Conservation (phyloP, 139 green algal species). For the Auxenochlorella protothecoides region DNA sequence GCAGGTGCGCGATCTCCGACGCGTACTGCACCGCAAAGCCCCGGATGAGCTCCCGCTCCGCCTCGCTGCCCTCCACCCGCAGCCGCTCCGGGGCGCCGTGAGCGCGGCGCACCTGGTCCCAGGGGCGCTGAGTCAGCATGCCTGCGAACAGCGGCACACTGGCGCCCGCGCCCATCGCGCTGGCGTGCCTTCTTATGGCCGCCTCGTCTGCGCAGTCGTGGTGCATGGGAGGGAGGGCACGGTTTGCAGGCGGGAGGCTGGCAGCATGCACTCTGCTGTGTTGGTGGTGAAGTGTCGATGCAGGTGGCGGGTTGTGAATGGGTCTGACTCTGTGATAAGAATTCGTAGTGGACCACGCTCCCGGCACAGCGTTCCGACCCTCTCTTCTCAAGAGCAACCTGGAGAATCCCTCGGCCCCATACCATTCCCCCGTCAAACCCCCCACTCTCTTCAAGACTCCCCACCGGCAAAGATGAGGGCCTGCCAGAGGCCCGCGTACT, state of each 20-base stretch:
- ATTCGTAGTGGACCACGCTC: too few species aligned
- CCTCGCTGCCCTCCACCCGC: not conserved
- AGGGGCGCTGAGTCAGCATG: slow-evolving; percentile 80
- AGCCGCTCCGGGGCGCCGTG: not conserved
- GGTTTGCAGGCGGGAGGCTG: too few species aligned
- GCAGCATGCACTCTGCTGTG: too few species aligned
- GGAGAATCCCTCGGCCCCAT: too few species aligned
- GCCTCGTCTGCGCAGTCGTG: slow-evolving; percentile 34
- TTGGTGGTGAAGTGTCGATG: too few species aligned
- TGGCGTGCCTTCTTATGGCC: slow-evolving; percentile 50
- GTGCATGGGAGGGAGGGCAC: too few species aligned
- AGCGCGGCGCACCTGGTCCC: slow-evolving; percentile 51
- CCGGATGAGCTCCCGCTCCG: slow-evolving; percentile 39
- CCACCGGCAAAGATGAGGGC: slow-evolving; percentile 51
- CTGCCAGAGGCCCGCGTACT: slow-evolving; percentile 72
- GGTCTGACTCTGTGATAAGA: too few species aligned
- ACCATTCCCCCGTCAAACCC: too few species aligned
- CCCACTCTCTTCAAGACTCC: not conserved
- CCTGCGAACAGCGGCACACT: slow-evolving; percentile 67
- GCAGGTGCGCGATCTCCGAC: slow-evolving; percentile 61
- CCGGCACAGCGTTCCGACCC: too few species aligned
- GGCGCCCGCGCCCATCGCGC: slow-evolving; percentile 74
- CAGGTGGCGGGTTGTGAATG: too few species aligned
- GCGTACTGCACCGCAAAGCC: slow-evolving; percentile 57
- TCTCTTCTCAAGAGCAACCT: too few species aligned